Evolutionary conservation across 441 rosid species (phyloP).

Genomic region (Populus trichocarpa): DNA sequence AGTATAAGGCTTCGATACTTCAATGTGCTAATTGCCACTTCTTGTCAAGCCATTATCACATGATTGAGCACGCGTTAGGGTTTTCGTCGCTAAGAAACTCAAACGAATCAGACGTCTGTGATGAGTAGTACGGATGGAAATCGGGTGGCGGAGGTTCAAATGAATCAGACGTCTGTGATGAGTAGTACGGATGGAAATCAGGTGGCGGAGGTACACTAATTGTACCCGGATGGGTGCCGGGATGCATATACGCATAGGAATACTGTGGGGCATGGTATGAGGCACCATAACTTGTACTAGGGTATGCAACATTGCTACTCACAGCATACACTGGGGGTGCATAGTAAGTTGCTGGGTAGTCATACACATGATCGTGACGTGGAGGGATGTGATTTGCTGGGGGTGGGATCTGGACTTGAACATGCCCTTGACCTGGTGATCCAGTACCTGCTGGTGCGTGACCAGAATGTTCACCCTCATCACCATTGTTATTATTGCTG

Average conservation of each 20-base stretch:
- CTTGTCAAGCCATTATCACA: conserved; percentile 40
- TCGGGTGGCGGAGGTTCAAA: conserved; percentile 29
- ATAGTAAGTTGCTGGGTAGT: conserved; percentile 34
- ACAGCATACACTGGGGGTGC: conserved; percentile 44
- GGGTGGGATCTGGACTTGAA: conserved; percentile 5
- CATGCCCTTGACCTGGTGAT: conserved; percentile 14
- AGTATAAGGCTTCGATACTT: conserved; percentile 20
- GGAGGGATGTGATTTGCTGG: conserved; percentile 47
- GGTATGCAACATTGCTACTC: conserved; percentile 40
- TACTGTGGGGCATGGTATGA: conserved; percentile 39
- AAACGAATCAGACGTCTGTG: conserved; percentile 54
- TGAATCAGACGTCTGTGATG: conserved; percentile 32
- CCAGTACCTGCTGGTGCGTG: conserved; percentile 25
- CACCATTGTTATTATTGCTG: conserved; percentile 9
- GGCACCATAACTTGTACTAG: conserved; percentile 32
- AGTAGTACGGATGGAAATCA: conserved; percentile 28
- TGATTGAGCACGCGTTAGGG: conserved; percentile 77
- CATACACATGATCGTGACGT: conserved; percentile 28
- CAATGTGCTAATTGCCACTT: not conserved
- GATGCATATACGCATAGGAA: conserved; percentile 43
- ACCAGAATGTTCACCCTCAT: conserved; percentile 21
- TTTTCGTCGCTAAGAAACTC: conserved; percentile 85
- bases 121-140: conserved; percentile 28
- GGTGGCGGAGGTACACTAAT: conserved; percentile 35
- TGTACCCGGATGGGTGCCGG: conserved; percentile 19